Evolutionary conservation across 208 protist genomes (phyloP), one percentile per base, ranked within the genome.

Genomic region (Strigomonas culicis): DNA sequence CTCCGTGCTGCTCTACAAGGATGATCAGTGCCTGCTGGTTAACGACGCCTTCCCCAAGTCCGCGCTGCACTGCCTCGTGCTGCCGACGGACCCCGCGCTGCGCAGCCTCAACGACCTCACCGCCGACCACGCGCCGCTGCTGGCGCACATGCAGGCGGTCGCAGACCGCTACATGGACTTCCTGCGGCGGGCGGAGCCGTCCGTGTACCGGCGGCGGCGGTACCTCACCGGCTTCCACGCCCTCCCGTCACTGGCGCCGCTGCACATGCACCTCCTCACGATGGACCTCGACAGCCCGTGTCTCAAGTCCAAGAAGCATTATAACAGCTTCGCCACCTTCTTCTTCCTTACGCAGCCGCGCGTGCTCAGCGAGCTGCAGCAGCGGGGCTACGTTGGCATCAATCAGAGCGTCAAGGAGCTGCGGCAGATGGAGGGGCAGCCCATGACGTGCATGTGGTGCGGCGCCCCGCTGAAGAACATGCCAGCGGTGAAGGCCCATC

Each of bases 1-100:
- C 19, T 88, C 77, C 68, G 60, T 71, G 6, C 63, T 92, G 21
- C 72, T 95, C 4, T 95, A 89, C 72, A 86, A 88, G 67, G 86
- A 95, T 56, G 59, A 80, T 4, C 57, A 73, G 39, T 92, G 85
- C 63, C 66, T 89, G 15, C 27, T 95, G 6, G 86, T 95, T 32
- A 93, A 93, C 52, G 90, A 95, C 66, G 86, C 77, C 0, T 95
- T 73, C 64, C 90, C 90, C n/a, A 95, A 95, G 64, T 86, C 90
- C n/a, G 58, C 56, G 22, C 59, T 93, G 55, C 90, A 95, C 73
- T 90, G 84, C 56, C 75, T 95, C 15, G 75, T 95, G 21, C 77
- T 95, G 74, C 90, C 90, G 32, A 68, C 87, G 19, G 86, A 95
- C 49, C 60, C 79, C 10, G 71, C 66, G 11, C 63, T 95, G 21